Evolutionary conservation across 768 basidiomycete genomes (phyloP).

Genomic region (Termitomyces heimii): DNA sequence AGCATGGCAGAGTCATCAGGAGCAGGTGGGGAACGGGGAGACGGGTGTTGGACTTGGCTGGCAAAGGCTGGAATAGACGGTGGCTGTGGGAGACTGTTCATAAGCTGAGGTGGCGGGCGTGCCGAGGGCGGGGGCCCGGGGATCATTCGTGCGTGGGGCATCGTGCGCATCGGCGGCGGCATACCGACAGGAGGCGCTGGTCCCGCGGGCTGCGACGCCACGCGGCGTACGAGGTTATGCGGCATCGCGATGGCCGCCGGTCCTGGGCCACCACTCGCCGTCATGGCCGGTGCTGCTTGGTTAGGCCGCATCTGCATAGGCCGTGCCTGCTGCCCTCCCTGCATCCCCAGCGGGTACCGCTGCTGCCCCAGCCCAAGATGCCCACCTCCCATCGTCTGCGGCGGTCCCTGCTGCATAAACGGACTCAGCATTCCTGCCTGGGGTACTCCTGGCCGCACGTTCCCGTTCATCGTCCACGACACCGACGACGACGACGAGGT

Average conservation of each 20-base stretch:
- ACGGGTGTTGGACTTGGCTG: slow-evolving; percentile 30
- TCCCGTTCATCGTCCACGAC: slow-evolving; percentile 38
- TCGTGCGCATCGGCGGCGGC: slow-evolving; percentile 25
- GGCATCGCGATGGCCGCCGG: slow-evolving; percentile 15
- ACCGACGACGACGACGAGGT: background rate
- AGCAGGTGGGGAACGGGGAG: slow-evolving; percentile 37
- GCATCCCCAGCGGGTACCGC: slow-evolving; percentile 23
- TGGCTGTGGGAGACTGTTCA: slow-evolving; percentile 39
- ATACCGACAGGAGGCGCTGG: slow-evolving; percentile 14
- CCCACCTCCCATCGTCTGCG: slow-evolving; percentile 18
- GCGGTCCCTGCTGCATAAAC: slow-evolving; percentile 32
- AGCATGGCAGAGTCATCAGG: slow-evolving; percentile 36
- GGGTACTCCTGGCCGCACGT: slow-evolving; percentile 29
- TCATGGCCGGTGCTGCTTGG: slow-evolving; percentile 18
- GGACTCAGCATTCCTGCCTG: slow-evolving; percentile 26
- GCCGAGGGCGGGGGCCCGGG: too few relatives aligned
- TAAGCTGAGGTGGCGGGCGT: too few relatives aligned
- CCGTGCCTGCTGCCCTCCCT: slow-evolving; percentile 28
- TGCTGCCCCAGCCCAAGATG: slow-evolving; percentile 28
- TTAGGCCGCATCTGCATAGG: slow-evolving; percentile 30
- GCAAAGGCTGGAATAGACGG: slow-evolving; percentile 21
- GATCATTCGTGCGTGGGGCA: slow-evolving; percentile 28
- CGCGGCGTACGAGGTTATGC: slow-evolving; percentile 37
- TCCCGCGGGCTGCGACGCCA: slow-evolving; percentile 47
- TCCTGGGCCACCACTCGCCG: slow-evolving; percentile 3